These are phyloP conservation scores for Globisporangium ultimum DNA, from an alignment of 352 stramenopile species.

Conservation along the genomic window DNA sequence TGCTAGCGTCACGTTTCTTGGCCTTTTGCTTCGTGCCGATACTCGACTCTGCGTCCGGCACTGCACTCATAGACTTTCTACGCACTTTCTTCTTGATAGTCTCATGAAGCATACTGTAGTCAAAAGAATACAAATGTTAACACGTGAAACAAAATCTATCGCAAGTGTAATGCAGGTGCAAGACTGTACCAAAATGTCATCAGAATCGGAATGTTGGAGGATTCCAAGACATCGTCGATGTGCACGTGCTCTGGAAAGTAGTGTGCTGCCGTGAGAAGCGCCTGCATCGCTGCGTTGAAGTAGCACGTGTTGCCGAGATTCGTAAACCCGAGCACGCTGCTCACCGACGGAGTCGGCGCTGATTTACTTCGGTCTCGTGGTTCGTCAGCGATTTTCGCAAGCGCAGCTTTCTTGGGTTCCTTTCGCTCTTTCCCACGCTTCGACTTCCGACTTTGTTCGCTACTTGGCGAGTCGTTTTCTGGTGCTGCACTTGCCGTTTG, in stretches of 20 bases:
- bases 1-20: constrained; percentile 17
- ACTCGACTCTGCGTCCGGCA: constrained; percentile 14
- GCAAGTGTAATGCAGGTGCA: not conserved
- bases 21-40: constrained; percentile 17
- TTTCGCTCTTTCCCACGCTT: constrained; percentile 3
- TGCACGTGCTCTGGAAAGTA: constrained; percentile 57
- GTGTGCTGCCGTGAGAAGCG: constrained; percentile 88
- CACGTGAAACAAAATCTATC: not conserved
- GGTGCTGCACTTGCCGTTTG: not conserved
- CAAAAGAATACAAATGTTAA: constrained; percentile 1
- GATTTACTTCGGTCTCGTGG: not conserved
- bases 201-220: constrained; percentile 88
- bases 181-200: constrained; percentile 56
- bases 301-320: constrained; percentile 96
- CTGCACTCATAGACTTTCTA: constrained; percentile 9
- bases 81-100: constrained; percentile 53
- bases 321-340: constrained; percentile 58
- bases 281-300: constrained; percentile 89
- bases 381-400: not conserved
- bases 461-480: not conserved
- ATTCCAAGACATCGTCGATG: constrained; percentile 41
- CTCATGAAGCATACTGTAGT: constrained; percentile 47
- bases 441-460: not conserved
- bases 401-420: not conserved
- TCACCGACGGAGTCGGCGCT: constrained; percentile 7